Base-by-base conservation (phyloP, 1,284 basidiomycete genomes). In the Ceratorhiza oryzae-sativae region DNA sequence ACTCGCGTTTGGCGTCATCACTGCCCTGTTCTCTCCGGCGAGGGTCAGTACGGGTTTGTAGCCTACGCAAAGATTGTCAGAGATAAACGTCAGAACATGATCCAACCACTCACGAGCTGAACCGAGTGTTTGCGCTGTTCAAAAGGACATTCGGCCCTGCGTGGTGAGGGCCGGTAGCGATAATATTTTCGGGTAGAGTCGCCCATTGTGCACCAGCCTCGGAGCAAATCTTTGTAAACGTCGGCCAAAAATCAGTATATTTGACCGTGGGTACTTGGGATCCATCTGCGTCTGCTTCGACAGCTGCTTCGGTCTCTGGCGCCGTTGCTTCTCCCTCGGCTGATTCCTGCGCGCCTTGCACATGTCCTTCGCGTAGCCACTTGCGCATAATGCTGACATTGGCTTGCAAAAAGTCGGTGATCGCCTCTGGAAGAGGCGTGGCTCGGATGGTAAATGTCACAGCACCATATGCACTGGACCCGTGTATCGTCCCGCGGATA, bases 91-190 rank as follows among this genome's bases (percentile, higher is more conserved):
- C 56, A 62, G 59, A 12, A 65, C 20, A 45, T 27, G 20, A 51
- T 23, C 23, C 15, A 23, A 27, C 49, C 36, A 80, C 81, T 77
- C 65, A 78, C 82, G 78, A 77, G 74, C 79, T 62, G 20, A 77
- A 73, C 70, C 79, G 27, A 12, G 60, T 55, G 15, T 73, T 82
- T 48, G 59, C 74, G 61, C 77, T 79, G 80, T 98, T 97, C 12
- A 98, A 83, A 6, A 99, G 82, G 15, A 99, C 77, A 79, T 97
- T 98, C 3, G 93, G 89, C 0, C 97, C 97, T 20, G 92, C 88
- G 65, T 88, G 83, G 75, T 92, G 91, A 0, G 97, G 97, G 0
- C 97, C 97, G 80, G 98, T 97, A 15, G 93, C 88, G 92, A 95
- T 97, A 0, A 97, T 87, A 70, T 83, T 86, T 59, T 94, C 90